Base-by-base conservation (phyloP, 306 rosid species). In the Sicyos baderoa region DNA sequence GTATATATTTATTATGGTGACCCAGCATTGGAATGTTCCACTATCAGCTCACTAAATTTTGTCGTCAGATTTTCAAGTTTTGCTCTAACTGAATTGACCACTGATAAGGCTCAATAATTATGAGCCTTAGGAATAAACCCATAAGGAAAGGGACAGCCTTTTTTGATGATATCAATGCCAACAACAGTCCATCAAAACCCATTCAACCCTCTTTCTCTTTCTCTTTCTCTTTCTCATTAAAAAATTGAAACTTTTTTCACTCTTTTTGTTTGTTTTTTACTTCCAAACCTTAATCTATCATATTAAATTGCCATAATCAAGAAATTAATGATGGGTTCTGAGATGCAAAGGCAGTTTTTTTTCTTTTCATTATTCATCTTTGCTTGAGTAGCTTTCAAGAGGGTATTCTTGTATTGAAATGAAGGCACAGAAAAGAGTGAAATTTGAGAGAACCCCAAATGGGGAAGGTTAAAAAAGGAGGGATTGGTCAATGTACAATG, bases 11-110 rank as follows among this genome's bases (percentile, higher is more conserved):
- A 66, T 21, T 47, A 66, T 12, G 71, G 55, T 66, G 51, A 0
- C 54, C 71, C 71, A 66, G 71, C 55, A 21, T 44, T 21, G 71
- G 71, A 66, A 66, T 66, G 71, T 66, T 66, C 71, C 71, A 66
- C 55, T 54, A 66, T 66, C 71, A 66, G 71, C 71, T 66, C 71
- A 66, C 71, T 47, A 66, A 66, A 66, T 66, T 66, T 66, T 66
- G 71, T 66, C 71, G 71, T 66, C 71, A 66, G 55, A 66, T 44
- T 66, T 66, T 66, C 16, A 54, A 44, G 49, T 37, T 66, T 45
- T 66, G 22, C 54, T 66, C 18, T 25, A 66, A 66, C 71, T 45
- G 71, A 64, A 64, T 64, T 64, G 70, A 64, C 70, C 70, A 42
- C 0, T 19, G 71, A 66, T 21, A 21, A 45, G 40, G 35, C 55